phyloP scores from a whole-genome alignment of 139 green algal species.

The Chlamydomonas applanata region DNA sequence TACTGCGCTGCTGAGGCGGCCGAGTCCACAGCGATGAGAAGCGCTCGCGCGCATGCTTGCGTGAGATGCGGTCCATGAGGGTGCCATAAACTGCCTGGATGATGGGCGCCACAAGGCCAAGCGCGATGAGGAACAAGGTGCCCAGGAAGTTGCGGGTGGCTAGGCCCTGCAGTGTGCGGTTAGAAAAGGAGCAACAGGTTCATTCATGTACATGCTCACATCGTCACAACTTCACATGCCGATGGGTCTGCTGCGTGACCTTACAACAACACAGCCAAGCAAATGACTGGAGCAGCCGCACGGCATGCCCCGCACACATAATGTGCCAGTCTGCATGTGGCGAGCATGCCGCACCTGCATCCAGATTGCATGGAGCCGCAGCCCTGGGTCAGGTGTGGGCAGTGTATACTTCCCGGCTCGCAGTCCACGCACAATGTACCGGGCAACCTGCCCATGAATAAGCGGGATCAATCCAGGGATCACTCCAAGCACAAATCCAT shows the following conservation, averaged over 20 bases:
- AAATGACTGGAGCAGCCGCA: not conserved
- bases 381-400: slow-evolving; percentile 49
- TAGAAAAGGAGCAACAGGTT: no score
- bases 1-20: no score
- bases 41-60: slow-evolving; percentile 6
- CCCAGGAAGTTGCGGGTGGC: slow-evolving; percentile 25
- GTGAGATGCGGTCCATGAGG: slow-evolving; percentile 26
- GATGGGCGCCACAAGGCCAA: slow-evolving; percentile 13
- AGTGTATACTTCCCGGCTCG: slow-evolving; percentile 57
- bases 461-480: not conserved
- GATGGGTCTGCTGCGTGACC: no score
- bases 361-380: slow-evolving; percentile 1
- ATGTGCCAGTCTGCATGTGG: no score
- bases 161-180: slow-evolving; percentile 19
- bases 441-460: slow-evolving; percentile 49
- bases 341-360: slow-evolving; percentile 26
- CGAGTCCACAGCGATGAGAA: slow-evolving; percentile 23
- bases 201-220: no score
- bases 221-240: no score
- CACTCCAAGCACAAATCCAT: not conserved
- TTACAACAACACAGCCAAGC: no score
- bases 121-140: slow-evolving; percentile 24
- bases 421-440: slow-evolving; percentile 42
- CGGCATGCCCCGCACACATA: no score
- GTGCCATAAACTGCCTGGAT: slow-evolving; percentile 22